Evolutionary conservation across 768 basidiomycete genomes (phyloP), one percentile per base, ranked within the genome.

Genomic region (Boletus rufocinnamomeus): DNA sequence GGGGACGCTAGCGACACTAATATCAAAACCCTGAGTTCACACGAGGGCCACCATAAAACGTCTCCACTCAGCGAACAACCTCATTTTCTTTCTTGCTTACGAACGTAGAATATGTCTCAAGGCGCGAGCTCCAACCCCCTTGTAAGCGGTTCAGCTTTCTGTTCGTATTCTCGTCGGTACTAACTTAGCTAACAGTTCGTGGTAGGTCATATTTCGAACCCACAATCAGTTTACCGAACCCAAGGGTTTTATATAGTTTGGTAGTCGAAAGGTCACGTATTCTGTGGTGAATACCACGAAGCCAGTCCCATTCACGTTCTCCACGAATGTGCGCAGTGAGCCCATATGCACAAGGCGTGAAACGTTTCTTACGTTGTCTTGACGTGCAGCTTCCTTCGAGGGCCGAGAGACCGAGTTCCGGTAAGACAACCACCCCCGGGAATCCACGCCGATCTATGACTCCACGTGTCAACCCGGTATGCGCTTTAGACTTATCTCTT

Each of bases 271-370:
- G 21, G 23, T 44, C 38, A 32, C 38, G 23, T 46, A 53, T 50
- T 47, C 61, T 7, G 8, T 6, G 37, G 28, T 7, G 8, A 41
- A 48, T 11, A n/a, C 50, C 8, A 50, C 51, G 8, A 46, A 50
- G 37, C 46, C 50, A 9, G 27, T 25, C 30, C 41, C 59, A 7
- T 63, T 63, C n/a, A 51, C 51, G 8, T 61, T 62, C 43, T 53
- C 54, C 13, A 46, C 37, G 14, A 53, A 27, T 35, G 43, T 56
- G 21, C 54, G 46, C 37, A 49, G 19, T 25, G 35, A 41, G 23
- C 19, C 9, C 14, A 46, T 34, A 8, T 37, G 13, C 10, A 28
- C 21, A 8, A 53, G 50, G 13, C 40, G 17, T 17, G 21, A 17
- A 21, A 30, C 17, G 9, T 16, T 25, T n/a, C 53, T 55, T 25